These are phyloP conservation scores for Trichophaea hybrida DNA, from an alignment of 2,329 filamentous ascomycete species.

Conservation along the genomic window DNA sequence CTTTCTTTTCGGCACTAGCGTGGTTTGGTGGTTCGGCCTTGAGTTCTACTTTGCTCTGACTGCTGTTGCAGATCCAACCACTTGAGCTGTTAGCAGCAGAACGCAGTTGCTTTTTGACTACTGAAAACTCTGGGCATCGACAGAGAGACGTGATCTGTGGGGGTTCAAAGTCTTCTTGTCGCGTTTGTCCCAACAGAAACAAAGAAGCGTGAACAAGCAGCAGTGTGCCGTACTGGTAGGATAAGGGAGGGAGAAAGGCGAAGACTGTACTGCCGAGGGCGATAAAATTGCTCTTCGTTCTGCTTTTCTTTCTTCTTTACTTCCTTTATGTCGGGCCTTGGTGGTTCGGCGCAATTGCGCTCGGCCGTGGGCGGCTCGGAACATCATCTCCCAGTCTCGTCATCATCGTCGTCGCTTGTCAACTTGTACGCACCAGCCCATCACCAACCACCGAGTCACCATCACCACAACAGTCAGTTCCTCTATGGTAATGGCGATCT, in stretches of 20 bases:
- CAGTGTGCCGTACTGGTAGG: not conserved
- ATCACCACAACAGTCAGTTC: not conserved
- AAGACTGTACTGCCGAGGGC: not conserved
- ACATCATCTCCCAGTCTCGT: not conserved
- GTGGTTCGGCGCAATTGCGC: conserved; percentile 2
- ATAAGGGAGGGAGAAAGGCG: not conserved
- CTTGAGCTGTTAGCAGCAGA: not conserved
- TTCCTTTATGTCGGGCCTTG: conserved; percentile 1
- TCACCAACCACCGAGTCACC: not conserved
- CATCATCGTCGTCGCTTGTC: not conserved
- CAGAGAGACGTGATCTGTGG: not conserved
- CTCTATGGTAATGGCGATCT: conserved; percentile 4
- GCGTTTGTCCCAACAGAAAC: not conserved
- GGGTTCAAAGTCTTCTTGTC: not conserved
- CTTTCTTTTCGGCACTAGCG: too few species aligned
- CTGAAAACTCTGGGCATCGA: not conserved
- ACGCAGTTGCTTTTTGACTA: not conserved
- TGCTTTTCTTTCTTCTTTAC: not conserved
- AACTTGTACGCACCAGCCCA: not conserved
- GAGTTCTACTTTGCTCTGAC: not conserved
- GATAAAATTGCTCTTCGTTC: not conserved
- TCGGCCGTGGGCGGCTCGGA: not conserved
- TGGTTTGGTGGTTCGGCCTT: too few species aligned
- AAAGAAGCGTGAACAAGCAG: not conserved
- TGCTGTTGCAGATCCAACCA: not conserved